Percentiles rank a stretch among this genome's conserved stretches.
These are phyloP conservation scores for Parasarocladium wereldwijsianum DNA, from an alignment of 2,329 filamentous ascomycete genomes.

Conservation along the genomic window DNA sequence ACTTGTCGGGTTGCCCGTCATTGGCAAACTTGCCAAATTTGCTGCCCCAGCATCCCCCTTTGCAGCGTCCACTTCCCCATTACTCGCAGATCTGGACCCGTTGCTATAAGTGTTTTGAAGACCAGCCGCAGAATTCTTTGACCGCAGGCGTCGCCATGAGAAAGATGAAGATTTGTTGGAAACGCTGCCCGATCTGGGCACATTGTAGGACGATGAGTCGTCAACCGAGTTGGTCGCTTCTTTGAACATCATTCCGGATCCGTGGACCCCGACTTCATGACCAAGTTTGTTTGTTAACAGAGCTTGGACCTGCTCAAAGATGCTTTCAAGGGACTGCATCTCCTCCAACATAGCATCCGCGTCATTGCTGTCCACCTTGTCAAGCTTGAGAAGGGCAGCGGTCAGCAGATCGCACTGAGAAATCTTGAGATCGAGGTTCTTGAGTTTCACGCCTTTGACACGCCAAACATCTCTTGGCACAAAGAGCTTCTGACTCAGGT, in stretches of 20 bases:
- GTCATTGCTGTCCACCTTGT: slow-evolving; percentile 73
- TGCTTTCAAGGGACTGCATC: slow-evolving; percentile 75
- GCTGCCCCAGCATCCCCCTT: slow-evolving; percentile 28
- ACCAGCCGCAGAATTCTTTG: slow-evolving; percentile 67
- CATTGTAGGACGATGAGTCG: slow-evolving; percentile 22
- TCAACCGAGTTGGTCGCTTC: slow-evolving; percentile 41
- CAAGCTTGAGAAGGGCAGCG: slow-evolving; percentile 71
- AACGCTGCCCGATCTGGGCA: slow-evolving; percentile 43
- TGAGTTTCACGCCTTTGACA: slow-evolving; percentile 86
- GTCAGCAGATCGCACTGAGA: slow-evolving; percentile 83
- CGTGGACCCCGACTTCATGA: slow-evolving; percentile 79
- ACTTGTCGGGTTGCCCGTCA: slow-evolving; percentile 51
- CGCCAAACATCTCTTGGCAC: slow-evolving; percentile 87
- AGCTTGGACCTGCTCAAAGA: slow-evolving; percentile 74
- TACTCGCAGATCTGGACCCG: slow-evolving; percentile 8
- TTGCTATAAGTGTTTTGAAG: slow-evolving; percentile 33
- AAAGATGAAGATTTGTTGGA: slow-evolving; percentile 56
- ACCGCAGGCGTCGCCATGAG: slow-evolving; percentile 79
- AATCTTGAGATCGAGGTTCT: slow-evolving; percentile 85
- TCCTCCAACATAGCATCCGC: slow-evolving; percentile 87
- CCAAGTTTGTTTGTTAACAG: slow-evolving; percentile 71
- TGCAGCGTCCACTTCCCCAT: slow-evolving; percentile 8
- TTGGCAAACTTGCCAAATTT: slow-evolving; percentile 59
- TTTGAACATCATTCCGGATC: slow-evolving; percentile 59
- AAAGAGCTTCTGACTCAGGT: slow-evolving; percentile 82